Percentiles rank a stretch among this genome's conserved stretches.
Evolutionary conservation across 441 rosid species (phyloP).

Genomic region (Omphalea diandra): DNA sequence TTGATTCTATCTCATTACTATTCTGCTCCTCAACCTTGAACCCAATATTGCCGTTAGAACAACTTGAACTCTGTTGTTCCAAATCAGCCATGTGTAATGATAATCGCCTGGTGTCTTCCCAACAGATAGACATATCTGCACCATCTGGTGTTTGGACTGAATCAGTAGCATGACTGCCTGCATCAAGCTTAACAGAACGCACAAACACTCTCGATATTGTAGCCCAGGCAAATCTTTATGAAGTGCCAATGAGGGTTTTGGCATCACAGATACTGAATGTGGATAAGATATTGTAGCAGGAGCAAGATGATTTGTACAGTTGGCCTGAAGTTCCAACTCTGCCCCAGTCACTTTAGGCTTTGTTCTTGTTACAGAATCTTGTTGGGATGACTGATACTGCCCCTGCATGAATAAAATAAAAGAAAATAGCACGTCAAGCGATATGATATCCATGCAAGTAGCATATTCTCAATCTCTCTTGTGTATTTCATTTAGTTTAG

Average conservation of each 20-base stretch:
- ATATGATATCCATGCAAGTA: slow-evolving; percentile 8
- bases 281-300: slow-evolving; percentile 4
- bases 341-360: slow-evolving; percentile 7
- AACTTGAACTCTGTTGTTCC: slow-evolving; percentile 27
- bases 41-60: slow-evolving; percentile 16
- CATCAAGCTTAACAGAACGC: slow-evolving; percentile 4
- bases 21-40: slow-evolving; percentile 16
- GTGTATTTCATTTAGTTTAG: not conserved
- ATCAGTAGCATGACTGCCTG: not conserved
- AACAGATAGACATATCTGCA: slow-evolving; percentile 10
- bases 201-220: slow-evolving; percentile 6
- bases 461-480: not conserved
- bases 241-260: not conserved
- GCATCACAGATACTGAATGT: slow-evolving; percentile 6
- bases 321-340: not conserved
- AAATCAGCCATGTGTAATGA: slow-evolving; percentile 13
- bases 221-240: not conserved
- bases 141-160: slow-evolving; percentile 8
- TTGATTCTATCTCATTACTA: slow-evolving; percentile 11
- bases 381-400: slow-evolving; percentile 1
- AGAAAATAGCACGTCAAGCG: not conserved
- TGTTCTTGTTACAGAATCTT: slow-evolving; percentile 1
- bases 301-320: slow-evolving; percentile 2
- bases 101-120: slow-evolving; percentile 12
- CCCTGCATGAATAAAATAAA: slow-evolving; percentile 6